Percentiles rank a stretch among this genome's conserved stretches.
These are phyloP conservation scores for Ceraceosorus guamensis DNA, from an alignment of 1,284 basidiomycete genomes.

Conservation along the genomic window DNA sequence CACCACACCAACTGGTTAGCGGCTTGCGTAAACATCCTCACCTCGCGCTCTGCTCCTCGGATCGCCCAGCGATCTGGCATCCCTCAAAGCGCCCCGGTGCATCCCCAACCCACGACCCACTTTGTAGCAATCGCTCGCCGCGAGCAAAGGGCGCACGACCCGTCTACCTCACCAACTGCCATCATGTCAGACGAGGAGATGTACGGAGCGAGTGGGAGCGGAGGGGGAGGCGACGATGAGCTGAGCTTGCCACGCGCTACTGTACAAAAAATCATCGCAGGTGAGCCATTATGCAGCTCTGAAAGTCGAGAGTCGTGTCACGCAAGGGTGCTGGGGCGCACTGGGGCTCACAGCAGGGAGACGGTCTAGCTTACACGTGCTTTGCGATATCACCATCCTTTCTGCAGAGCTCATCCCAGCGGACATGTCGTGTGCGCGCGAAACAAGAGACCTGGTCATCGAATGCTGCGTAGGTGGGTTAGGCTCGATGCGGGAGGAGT, in stretches of 20 bases:
- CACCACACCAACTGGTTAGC: too few species aligned
- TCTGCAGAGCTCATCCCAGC: conserved; percentile 74
- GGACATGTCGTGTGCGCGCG: conserved; percentile 87
- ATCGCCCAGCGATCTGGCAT: too few species aligned
- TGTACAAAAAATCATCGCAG: conserved; percentile 90
- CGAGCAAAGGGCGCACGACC: too few species aligned
- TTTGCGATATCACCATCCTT: too few species aligned
- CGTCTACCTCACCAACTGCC: too few species aligned
- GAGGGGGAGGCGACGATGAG: conserved; percentile 70
- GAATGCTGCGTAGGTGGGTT: conserved; percentile 73
- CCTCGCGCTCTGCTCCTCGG: too few species aligned
- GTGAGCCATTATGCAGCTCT: conserved; percentile 53
- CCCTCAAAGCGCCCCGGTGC: too few species aligned
- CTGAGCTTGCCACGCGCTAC: conserved; percentile 93
- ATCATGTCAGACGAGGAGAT: conserved; percentile 82
- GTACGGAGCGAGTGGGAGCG: conserved; percentile 50
- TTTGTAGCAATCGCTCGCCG: too few species aligned
- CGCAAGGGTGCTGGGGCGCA: neutral
- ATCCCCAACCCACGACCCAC: too few species aligned
- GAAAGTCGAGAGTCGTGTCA: neutral
- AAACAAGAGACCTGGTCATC: conserved; percentile 89
- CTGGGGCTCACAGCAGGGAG: neutral
- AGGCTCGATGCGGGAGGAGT: too few species aligned
- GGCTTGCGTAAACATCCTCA: too few species aligned
- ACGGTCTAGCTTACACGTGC: too few species aligned